Evolutionary conservation across 805 yeast genomes (phyloP), one percentile per base, ranked within the genome.

Genomic region (Brettanomyces bruxellensis): DNA sequence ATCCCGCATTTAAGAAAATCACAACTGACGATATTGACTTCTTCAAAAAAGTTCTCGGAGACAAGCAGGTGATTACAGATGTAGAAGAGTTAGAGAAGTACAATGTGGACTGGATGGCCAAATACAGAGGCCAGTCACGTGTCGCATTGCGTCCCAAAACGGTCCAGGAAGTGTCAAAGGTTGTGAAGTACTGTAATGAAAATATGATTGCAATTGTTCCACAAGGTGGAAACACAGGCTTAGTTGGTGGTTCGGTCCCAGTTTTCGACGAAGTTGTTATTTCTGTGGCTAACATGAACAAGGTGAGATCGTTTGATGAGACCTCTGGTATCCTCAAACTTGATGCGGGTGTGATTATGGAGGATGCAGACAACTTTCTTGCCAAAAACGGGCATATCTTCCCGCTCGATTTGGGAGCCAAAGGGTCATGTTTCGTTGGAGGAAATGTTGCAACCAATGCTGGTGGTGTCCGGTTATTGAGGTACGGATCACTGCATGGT

Each of bases 401-500:
- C 73, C 98, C 98, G 25, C 71, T 90, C 44, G 98, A 90, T 62
- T 69, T 90, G 50, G 98, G 98, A 48, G 97, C 98, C 36, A 90
- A 90, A 68, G 98, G 98, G 12, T 87, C 96, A 2, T 91, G 97
- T 62, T 95, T 87, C 55, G 82, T 91, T 51, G 97, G 97, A 55
- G 98, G 97, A 53, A 86, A 82, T 45, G 91, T 88, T 40, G 95
- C 96, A 18, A 88, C 96, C 18, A 91, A 91, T 62, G 98, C 98
- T 4, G 98, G 98, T 59, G 98, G 98, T 1, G 73, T 90, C 56
- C 72, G 98, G 59, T 71, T 90, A 44, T 67, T 90, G 50, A 75
- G 95, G 55, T 90, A 88, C 61, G 97, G 97, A 3, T 86, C 95
- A 5, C 74, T 90, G 53, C 98, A 91, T 60, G 98, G 98, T 4